Evolutionary conservation across 352 stramenopile species (phyloP).

Genomic region (Pythium oligandrum): DNA sequence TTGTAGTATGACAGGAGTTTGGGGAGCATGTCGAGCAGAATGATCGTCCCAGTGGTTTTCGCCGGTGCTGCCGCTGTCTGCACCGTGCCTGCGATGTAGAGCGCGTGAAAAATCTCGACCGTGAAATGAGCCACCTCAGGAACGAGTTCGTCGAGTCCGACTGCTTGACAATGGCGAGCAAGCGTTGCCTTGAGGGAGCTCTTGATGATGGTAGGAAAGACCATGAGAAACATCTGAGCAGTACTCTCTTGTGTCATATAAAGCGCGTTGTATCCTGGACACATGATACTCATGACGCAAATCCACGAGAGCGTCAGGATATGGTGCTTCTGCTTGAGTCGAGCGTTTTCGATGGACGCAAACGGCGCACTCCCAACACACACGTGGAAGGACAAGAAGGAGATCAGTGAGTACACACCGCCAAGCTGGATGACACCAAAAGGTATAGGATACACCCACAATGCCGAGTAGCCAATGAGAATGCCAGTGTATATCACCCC

Average conservation of each 20-base stretch:
- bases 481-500: neutral
- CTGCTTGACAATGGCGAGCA: neutral
- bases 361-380: neutral
- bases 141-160: neutral
- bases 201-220: neutral
- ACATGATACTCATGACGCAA: neutral
- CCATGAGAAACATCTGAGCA: neutral
- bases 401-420: neutral
- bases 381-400: neutral
- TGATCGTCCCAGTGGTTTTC: neutral
- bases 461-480: neutral
- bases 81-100: neutral
- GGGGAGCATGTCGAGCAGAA: constrained; percentile 1
- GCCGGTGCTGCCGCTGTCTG: neutral
- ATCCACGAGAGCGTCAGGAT: neutral
- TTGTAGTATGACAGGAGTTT: too few relatives aligned
- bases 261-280: neutral
- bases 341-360: neutral
- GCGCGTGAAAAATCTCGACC: constrained; percentile 1
- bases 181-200: neutral
- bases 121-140: constrained; percentile 1
- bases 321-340: neutral
- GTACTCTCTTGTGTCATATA: neutral
- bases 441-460: constrained; percentile 2
- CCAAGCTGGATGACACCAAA: neutral